These are phyloP conservation scores for Hypericum perforatum DNA, from an alignment of 345 rosid genomes.

Conservation along the genomic window DNA sequence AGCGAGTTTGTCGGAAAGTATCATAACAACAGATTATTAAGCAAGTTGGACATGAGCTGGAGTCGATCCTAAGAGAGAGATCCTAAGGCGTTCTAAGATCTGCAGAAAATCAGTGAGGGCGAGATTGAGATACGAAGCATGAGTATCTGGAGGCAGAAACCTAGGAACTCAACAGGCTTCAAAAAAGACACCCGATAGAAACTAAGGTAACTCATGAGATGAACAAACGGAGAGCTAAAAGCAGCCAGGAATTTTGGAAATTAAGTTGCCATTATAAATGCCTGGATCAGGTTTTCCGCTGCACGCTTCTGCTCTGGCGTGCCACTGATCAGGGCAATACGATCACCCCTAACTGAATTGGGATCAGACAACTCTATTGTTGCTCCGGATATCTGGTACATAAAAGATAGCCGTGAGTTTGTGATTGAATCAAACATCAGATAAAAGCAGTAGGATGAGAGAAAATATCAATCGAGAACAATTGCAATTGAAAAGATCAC, in stretches of 20 bases:
- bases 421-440: not conserved
- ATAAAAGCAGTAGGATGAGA: not conserved
- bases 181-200: slow-evolving; percentile 24
- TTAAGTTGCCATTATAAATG: slow-evolving; percentile 90
- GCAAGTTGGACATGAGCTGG: not conserved
- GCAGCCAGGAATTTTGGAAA: slow-evolving; percentile 18
- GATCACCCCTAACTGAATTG: slow-evolving; percentile 66
- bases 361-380: slow-evolving; percentile 80
- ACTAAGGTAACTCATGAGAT: slow-evolving; percentile 25
- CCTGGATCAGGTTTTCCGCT: slow-evolving; percentile 94
- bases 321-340: slow-evolving; percentile 77
- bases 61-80: not conserved
- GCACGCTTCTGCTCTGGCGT: slow-evolving; percentile 80
- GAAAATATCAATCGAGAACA: not conserved
- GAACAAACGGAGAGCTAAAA: slow-evolving; percentile 25
- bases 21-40: too few species aligned
- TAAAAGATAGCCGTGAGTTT: slow-evolving; percentile 12
- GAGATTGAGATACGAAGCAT: not conserved
- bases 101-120: not conserved
- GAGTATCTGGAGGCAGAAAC: not conserved
- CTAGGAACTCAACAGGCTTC: not conserved
- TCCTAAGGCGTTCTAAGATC: slow-evolving; percentile 8
- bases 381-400: slow-evolving; percentile 96
- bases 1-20: too few species aligned
- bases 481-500: not conserved